phyloP scores from a whole-genome alignment of 164 flowering plant species.

The Piper longum region DNA sequence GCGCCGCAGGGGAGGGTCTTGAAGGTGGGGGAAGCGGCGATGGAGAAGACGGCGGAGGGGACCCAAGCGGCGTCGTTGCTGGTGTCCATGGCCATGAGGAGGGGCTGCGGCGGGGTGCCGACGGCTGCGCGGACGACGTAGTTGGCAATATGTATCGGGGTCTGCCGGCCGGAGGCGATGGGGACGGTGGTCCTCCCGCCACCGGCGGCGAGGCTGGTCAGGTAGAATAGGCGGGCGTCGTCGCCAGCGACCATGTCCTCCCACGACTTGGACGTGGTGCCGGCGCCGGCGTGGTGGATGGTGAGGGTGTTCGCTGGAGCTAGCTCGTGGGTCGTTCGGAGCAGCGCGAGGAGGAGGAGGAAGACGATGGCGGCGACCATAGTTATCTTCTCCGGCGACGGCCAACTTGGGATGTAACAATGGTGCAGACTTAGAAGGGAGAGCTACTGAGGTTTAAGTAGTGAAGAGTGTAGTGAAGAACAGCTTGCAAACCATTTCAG shows the following conservation, averaged over 20 bases:
- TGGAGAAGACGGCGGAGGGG: conserved; percentile 49
- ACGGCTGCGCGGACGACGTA: conserved; percentile 59
- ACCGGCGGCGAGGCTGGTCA: conserved; percentile 18
- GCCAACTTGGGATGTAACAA: too few relatives aligned
- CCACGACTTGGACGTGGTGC: too few relatives aligned
- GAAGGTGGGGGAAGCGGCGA: conserved; percentile 41
- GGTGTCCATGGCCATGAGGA: conserved; percentile 88
- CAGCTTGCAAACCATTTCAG: too few relatives aligned
- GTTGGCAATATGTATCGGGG: conserved; percentile 40
- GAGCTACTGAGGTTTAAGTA: too few relatives aligned
- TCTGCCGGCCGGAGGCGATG: conserved; percentile 58
- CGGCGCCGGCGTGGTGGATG: too few relatives aligned
- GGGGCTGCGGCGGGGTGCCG: conserved; percentile 76
- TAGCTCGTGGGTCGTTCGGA: too few relatives aligned
- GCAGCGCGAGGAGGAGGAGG: too few relatives aligned
- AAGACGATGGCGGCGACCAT: too few relatives aligned
- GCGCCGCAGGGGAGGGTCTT: conserved; percentile 38
- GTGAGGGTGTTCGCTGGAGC: too few relatives aligned
- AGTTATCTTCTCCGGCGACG: too few relatives aligned
- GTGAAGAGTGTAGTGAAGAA: too few relatives aligned
- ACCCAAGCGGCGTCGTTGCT: conserved; percentile 67
- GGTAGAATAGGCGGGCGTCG: conserved; percentile 41
- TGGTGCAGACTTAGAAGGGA: too few relatives aligned
- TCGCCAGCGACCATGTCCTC: conserved; percentile 57
- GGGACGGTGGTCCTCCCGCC: conserved; percentile 30